phyloP scores from a whole-genome alignment of 2,329 filamentous ascomycete species.

The Amauroascus niger region DNA sequence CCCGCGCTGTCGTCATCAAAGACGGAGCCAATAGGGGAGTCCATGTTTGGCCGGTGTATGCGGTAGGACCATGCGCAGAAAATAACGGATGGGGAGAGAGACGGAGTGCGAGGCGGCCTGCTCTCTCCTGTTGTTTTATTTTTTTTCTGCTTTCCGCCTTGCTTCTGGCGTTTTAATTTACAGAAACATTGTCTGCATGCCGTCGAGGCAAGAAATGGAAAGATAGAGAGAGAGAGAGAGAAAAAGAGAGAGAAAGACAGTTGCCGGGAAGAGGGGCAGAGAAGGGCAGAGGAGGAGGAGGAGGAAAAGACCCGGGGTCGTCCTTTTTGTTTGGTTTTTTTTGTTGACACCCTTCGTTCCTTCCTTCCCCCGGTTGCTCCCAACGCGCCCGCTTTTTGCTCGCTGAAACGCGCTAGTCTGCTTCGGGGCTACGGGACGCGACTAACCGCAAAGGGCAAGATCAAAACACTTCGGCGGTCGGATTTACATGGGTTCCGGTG shows the following conservation, averaged over 20 bases:
- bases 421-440: background rate
- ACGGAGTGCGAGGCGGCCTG: background rate
- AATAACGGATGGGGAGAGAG: background rate
- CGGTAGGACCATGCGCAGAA: background rate
- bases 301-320: background rate
- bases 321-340: background rate
- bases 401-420: background rate
- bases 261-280: too few relatives aligned
- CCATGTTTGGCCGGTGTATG: slow-evolving; percentile 6
- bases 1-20: slow-evolving; percentile 47
- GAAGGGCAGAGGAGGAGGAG: background rate
- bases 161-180: too few relatives aligned
- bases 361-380: background rate
- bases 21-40: slow-evolving; percentile 45
- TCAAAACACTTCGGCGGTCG: background rate
- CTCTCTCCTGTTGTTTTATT: background rate
- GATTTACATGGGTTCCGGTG: background rate
- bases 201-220: background rate
- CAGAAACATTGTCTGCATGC: background rate
- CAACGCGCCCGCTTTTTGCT: too few relatives aligned
- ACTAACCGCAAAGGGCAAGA: background rate
- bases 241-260: background rate
- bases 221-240: too few relatives aligned
- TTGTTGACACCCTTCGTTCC: background rate
- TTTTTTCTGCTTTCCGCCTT: too few relatives aligned